Conservation (phyloP, 352 stramenopile genomes). For the Globisporangium lucens region DNA sequence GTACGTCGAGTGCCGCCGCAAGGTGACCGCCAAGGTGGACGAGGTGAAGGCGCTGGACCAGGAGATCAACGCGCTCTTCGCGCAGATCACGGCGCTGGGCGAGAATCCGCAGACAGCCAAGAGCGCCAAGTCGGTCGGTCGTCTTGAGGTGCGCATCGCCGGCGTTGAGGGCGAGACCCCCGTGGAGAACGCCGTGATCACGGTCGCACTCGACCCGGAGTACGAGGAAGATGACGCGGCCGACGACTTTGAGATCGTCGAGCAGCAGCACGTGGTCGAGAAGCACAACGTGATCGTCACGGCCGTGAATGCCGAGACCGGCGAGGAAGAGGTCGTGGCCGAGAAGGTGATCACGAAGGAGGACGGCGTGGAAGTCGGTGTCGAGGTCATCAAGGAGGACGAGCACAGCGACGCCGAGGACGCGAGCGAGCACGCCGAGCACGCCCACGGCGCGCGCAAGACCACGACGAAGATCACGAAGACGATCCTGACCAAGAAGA, state of each 20-base stretch:
- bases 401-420: constrained; percentile 25
- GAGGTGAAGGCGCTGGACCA: constrained; percentile 70
- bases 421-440: constrained; percentile 6
- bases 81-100: constrained; percentile 58
- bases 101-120: constrained; percentile 26
- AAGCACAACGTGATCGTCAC: constrained; percentile 56
- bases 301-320: constrained; percentile 29
- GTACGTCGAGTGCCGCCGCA: constrained; percentile 79
- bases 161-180: constrained; percentile 58
- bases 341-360: constrained; percentile 23
- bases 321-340: constrained; percentile 18
- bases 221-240: constrained; percentile 54
- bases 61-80: constrained; percentile 70
- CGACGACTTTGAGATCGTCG: constrained; percentile 32
- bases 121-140: constrained; percentile 65
- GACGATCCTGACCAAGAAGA: constrained; percentile 50
- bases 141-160: constrained; percentile 56
- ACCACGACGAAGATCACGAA: constrained; percentile 59
- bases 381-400: constrained; percentile 29
- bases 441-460: constrained; percentile 36
- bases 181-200: constrained; percentile 53
- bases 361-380: constrained; percentile 40
- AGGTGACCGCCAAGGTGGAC: constrained; percentile 75
- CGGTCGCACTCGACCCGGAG: constrained; percentile 69
- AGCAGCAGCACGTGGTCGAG: constrained; percentile 51